Evolutionary conservation across 106 monocot genomes (phyloP), one percentile per base, ranked within the genome.

Genomic region (Dendrobium nobile): DNA sequence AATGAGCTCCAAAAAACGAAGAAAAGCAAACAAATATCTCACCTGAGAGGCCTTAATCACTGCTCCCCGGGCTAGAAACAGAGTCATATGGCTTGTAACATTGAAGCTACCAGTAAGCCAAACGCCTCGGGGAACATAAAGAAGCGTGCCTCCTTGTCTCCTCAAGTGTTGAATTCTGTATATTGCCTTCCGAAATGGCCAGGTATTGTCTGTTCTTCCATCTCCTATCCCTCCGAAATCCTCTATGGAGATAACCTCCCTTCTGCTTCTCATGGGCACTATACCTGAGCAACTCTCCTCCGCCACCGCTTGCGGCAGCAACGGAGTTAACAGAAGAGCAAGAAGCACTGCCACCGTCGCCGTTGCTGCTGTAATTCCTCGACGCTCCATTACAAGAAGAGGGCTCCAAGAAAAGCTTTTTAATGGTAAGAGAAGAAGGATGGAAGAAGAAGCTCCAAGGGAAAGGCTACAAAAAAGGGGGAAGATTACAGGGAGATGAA

Each of bases 61-160:
- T 9, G 97, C 94, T 8, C 87, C 94, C 26, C 77, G 79, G 37
- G 90, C 94, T 19, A 94, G 90, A 77, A 77, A 95, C 15, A 98
- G 85, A 17, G 97, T 98, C 97, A 98, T 98, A 84, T 92, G 94
- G 81, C 92, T 92, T 43, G 94, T 98, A 78, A 98, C 85, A 77
- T 94, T 92, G 85, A 98, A 94, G 84, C 82, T 84, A 18, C 91
- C 97, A 3, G 97, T 98, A 80, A 98, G 89, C 92, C 92, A 98
- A 8, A 91, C 84, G 2, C 97, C 97, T 7, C 84, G 65, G 1
- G 97, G 97, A 1, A 98, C 78, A 56, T 89, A 86, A 20, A 98
- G 82, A 7, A 84, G 51, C 26, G 92, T 89, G 59, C 97, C 97
- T 40, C 89, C 91, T 28, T 41, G 79, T 58, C 82, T 81, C 28